A percentile compares a stretch with the other conserved stretches of the same genome.
Evolutionary conservation across 2,329 filamentous ascomycete species (phyloP).

Genomic region (Westerdykella sp.): DNA sequence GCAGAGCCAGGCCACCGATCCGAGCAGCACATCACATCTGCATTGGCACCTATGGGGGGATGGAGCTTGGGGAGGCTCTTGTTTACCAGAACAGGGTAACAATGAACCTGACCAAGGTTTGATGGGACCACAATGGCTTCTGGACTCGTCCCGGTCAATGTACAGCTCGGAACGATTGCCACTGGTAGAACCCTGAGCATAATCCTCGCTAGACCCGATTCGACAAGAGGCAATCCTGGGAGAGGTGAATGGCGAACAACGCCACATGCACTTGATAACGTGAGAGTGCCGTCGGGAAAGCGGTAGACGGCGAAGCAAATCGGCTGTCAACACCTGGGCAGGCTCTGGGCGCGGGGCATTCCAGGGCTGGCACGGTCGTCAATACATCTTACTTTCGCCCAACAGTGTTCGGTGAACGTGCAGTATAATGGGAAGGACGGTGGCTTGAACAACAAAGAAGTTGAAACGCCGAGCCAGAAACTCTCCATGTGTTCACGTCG

Average conservation of each 20-base stretch:
- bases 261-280: slow-evolving; percentile 15
- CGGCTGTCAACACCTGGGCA: too few relatives aligned
- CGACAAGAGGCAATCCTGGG: slow-evolving; percentile 11
- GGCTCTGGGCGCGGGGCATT: slow-evolving; percentile 8
- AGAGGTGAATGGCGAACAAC: slow-evolving; percentile 14
- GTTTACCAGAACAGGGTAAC: slow-evolving; percentile 17
- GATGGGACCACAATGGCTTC: slow-evolving; percentile 14
- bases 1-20: slow-evolving; percentile 16
- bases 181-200: slow-evolving; percentile 9
- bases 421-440: too few relatives aligned
- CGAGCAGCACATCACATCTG: slow-evolving; percentile 11
- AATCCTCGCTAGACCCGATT: slow-evolving; percentile 17
- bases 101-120: slow-evolving; percentile 13
- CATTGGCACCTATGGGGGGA: slow-evolving; percentile 9
- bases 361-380: slow-evolving; percentile 12
- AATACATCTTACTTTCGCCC: too few relatives aligned
- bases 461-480: too few relatives aligned
- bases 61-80: slow-evolving; percentile 23
- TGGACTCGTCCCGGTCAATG: slow-evolving; percentile 5
- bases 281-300: slow-evolving; percentile 14
- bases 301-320: slow-evolving; percentile 18
- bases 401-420: too few relatives aligned
- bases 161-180: slow-evolving; percentile 12
- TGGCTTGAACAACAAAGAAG: too few relatives aligned
- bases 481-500: too few relatives aligned